Percentiles rank a stretch among this genome's conserved stretches.
Evolutionary conservation across 441 rosid species (phyloP).

Genomic region (Syzygium syzygioides): DNA sequence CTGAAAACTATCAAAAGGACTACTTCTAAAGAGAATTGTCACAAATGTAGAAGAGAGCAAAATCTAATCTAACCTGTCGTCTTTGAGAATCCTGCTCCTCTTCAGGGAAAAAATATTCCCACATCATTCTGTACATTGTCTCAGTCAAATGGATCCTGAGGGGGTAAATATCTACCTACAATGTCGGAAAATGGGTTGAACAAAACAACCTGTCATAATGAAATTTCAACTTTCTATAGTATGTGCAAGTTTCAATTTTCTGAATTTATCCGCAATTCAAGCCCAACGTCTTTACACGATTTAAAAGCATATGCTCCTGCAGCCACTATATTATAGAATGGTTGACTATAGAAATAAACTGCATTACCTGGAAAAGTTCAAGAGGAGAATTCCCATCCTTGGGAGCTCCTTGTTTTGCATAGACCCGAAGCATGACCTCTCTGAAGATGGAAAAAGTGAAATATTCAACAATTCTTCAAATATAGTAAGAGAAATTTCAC

Average conservation of each 20-base stretch:
- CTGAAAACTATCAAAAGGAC: background rate
- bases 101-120: conserved; percentile 94
- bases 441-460: conserved; percentile 40
- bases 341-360: background rate
- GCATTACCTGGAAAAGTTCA: conserved; percentile 87
- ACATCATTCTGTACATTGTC: conserved; percentile 93
- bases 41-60: conserved; percentile 6
- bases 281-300: background rate
- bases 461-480: background rate
- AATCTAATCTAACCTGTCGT: conserved; percentile 61
- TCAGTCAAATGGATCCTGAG: conserved; percentile 94
- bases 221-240: background rate
- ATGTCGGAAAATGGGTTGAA: conserved; percentile 4
- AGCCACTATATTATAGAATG: background rate
- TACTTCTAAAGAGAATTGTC: background rate
- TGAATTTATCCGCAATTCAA: background rate
- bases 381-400: conserved; percentile 82
- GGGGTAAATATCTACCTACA: conserved; percentile 94
- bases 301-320: background rate
- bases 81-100: conserved; percentile 97
- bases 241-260: background rate
- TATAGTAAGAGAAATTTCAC: background rate
- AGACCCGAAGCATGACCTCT: conserved; percentile 86
- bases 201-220: background rate
- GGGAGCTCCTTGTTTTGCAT: conserved; percentile 94